phyloP scores from a whole-genome alignment of 78 protist genomes.

The Chrysochromulina parva region DNA sequence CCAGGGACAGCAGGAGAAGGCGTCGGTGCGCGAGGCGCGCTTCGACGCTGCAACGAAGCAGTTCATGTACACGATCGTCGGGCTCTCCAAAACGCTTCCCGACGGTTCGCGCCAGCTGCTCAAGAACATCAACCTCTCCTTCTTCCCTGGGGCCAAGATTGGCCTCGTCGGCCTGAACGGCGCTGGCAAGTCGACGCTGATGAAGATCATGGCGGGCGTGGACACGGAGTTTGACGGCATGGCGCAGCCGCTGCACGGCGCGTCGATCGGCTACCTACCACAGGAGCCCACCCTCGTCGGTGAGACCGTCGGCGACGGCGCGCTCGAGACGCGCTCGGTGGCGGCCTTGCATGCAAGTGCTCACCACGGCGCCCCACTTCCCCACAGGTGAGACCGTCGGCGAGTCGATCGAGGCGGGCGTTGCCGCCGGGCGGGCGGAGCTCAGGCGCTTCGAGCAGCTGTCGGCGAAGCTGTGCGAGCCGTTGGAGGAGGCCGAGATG shows the following conservation, averaged over 20 bases:
- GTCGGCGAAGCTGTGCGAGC: background rate
- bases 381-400: no score
- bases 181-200: conserved; percentile 38
- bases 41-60: background rate
- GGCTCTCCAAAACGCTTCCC: background rate
- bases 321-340: no score
- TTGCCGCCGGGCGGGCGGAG: background rate
- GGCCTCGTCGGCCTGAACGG: conserved; percentile 41
- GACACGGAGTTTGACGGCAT: conserved; percentile 14
- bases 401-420: background rate
- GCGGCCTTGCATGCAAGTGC: no score
- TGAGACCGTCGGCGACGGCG: background rate
- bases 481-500: conserved; percentile 30
- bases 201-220: conserved; percentile 25
- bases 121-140: conserved; percentile 20
- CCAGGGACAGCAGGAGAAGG: no score
- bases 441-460: background rate
- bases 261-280: conserved; percentile 19
- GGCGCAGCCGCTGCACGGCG: background rate
- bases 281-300: conserved; percentile 38
- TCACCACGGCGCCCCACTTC: no score
- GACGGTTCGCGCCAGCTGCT: conserved; percentile 16
- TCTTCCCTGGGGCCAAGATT: conserved; percentile 32
- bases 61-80: background rate
- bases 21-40: background rate